Evolutionary conservation across 371 early-diverging fungal species (phyloP), one percentile per base, ranked within the genome.

Genomic region (Apophysomyces sp.): DNA sequence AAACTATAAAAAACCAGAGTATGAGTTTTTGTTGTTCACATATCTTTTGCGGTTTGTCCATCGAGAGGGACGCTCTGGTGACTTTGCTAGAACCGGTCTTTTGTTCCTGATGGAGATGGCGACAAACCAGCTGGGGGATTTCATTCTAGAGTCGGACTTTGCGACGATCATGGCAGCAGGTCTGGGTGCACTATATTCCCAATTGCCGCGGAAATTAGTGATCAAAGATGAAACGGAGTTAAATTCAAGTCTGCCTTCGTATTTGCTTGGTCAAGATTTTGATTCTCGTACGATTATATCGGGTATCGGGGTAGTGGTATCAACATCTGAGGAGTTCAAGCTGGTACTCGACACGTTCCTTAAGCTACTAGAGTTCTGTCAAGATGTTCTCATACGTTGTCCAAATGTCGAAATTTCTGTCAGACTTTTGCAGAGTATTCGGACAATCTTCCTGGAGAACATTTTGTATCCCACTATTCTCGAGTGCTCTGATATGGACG

Each of bases 401-500:
- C 94, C 94, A 16, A 89, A 88, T 65, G 57, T 67, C n/a, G 81
- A 79, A 6, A 90, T 96, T 30, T 87, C 83, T 12, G 63, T 73
- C 6, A 74, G 80, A 12, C 76, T 96, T 9, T 68, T 94, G 55
- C 68, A 69, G n/a, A 85, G 84, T 36, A 75, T 96, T 63, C 86
- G 89, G 36, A 68, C 81, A 15, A 86, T 89, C 16, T 94, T 96
- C 71, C 74, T 98, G 52, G 91, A 91, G 60, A 90, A 90, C 39
- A 93, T 95, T 41, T 71, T 98, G 34, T 91, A 92, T 55, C 93
- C 96, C 6, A 90, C 93, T 28, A 81, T 96, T 57, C 70, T 89
- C 28, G 93, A 92, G 59, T 91, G 93, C 65, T 92, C 93, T 0
- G 98, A 98, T 69, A 85, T 85, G 13, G 96, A 98, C 67, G 96